These are phyloP conservation scores for Ailanthus altissimus DNA, from an alignment of 345 rosid species.

Conservation along the genomic window DNA sequence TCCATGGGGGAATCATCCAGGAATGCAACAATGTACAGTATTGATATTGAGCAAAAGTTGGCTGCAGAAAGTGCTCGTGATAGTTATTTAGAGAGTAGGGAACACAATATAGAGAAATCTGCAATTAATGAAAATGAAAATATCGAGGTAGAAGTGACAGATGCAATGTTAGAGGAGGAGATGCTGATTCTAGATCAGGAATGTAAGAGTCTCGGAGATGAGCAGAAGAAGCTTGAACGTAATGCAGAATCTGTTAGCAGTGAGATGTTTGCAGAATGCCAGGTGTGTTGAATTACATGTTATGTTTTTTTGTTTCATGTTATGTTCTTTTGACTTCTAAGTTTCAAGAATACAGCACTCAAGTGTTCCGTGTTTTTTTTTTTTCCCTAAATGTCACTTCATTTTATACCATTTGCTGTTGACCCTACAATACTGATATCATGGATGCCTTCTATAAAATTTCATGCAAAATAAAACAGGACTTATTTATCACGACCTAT, in stretches of 20 bases:
- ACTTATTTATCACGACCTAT: background rate
- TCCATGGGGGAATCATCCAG: slow-evolving; percentile 24
- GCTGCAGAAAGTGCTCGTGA: slow-evolving; percentile 32
- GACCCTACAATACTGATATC: background rate
- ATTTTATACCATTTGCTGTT: background rate
- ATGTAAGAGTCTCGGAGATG: slow-evolving; percentile 58
- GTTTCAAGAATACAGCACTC: background rate
- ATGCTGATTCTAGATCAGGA: slow-evolving; percentile 60
- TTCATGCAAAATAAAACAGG: background rate
- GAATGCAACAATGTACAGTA: slow-evolving; percentile 27
- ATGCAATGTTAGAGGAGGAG: slow-evolving; percentile 72
- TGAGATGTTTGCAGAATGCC: slow-evolving; percentile 96
- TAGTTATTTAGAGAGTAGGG: slow-evolving; percentile 12
- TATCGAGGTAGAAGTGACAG: slow-evolving; percentile 39
- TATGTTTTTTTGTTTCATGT: too few relatives aligned
- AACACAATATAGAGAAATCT: slow-evolving; percentile 28
- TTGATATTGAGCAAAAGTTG: slow-evolving; percentile 32
- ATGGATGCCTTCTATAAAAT: background rate
- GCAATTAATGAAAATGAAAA: slow-evolving; percentile 28
- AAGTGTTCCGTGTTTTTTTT: background rate
- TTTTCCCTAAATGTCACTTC: background rate
- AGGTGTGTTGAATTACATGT: slow-evolving; percentile 48
- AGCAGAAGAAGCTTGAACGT: slow-evolving; percentile 86
- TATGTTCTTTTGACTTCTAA: too few relatives aligned
- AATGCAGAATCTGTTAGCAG: slow-evolving; percentile 92